Evolutionary conservation across 2,329 filamentous ascomycete genomes (phyloP).

Genomic region (Pleurostoma richardsiae): DNA sequence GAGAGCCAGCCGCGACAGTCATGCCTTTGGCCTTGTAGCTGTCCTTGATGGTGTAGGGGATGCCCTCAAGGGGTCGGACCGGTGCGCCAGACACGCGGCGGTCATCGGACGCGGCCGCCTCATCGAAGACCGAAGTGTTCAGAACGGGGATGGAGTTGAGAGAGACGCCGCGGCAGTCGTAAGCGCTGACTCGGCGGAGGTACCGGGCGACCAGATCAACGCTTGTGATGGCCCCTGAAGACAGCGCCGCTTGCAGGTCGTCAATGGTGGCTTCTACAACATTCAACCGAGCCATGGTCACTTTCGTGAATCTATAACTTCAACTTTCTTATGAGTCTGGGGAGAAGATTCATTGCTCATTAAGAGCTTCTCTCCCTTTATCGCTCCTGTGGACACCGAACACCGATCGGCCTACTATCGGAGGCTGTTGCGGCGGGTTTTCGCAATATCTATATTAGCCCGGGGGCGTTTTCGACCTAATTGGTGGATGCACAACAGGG

Average conservation of each 20-base stretch:
- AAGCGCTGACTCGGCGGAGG: conserved; percentile 38
- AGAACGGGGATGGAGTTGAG: conserved; percentile 44
- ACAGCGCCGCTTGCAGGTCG: conserved; percentile 35
- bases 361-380: too few species aligned
- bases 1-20: conserved; percentile 48
- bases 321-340: too few species aligned
- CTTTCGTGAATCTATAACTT: too few species aligned
- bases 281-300: not conserved
- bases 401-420: too few species aligned
- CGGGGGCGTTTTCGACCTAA: too few species aligned
- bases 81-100: conserved; percentile 29
- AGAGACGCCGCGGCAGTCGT: conserved; percentile 32
- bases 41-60: conserved; percentile 55
- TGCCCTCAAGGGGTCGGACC: conserved; percentile 42
- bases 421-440: too few species aligned
- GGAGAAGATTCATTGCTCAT: too few species aligned
- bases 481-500: too few species aligned
- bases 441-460: too few species aligned
- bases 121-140: conserved; percentile 37
- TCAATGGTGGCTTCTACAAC: conserved; percentile 40
- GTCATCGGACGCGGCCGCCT: conserved; percentile 40
- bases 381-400: too few species aligned
- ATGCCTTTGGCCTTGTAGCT: conserved; percentile 48
- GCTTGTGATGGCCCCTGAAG: conserved; percentile 29
- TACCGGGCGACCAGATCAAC: conserved; percentile 39